Evolutionary conservation across 2,329 filamentous ascomycete species (phyloP).

Genomic region (Bertia moriformis): DNA sequence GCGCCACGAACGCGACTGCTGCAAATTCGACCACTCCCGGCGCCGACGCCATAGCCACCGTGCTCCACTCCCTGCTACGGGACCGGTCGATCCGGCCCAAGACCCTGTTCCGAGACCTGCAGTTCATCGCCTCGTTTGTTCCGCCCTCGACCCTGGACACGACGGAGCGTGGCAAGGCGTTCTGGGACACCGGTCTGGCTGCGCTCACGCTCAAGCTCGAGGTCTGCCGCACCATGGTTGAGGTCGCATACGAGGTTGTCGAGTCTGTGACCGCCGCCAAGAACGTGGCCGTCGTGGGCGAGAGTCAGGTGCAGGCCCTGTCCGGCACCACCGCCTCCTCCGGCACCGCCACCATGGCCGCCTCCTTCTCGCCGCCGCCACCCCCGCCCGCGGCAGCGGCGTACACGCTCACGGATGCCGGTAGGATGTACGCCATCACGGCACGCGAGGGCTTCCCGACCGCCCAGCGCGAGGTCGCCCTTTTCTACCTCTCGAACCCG

Average conservation of each 20-base stretch:
- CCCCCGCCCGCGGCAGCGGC: constrained; percentile 37
- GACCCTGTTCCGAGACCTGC: constrained; percentile 67
- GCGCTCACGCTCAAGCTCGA: constrained; percentile 81
- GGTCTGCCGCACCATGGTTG: constrained; percentile 71
- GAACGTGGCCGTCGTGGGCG: constrained; percentile 14
- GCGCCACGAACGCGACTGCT: constrained; percentile 33
- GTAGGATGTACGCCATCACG: constrained; percentile 79
- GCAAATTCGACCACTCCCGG: constrained; percentile 34
- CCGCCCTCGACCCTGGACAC: constrained; percentile 44
- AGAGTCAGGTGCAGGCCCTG: constrained; percentile 4
- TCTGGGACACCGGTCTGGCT: constrained; percentile 79
- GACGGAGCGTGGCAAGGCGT: constrained; percentile 59
- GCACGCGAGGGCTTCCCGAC: constrained; percentile 82
- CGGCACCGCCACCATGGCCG: constrained; percentile 12
- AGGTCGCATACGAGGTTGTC: constrained; percentile 56
- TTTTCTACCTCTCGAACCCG: constrained; percentile 84
- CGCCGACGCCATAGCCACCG: constrained; percentile 49
- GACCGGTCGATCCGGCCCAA: constrained; percentile 59
- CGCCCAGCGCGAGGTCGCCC: constrained; percentile 81
- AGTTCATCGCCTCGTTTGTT: constrained; percentile 58
- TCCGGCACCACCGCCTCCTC: constrained; percentile 3
- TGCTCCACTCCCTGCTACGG: constrained; percentile 53
- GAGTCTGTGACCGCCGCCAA: constrained; percentile 46
- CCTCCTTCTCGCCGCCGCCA: too few species aligned
- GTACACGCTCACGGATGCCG: constrained; percentile 66